Percentiles rank a stretch among this genome's conserved stretches.
These are phyloP conservation scores for Eucalyptus paniculata DNA, from an alignment of 345 rosid genomes.

Conservation along the genomic window DNA sequence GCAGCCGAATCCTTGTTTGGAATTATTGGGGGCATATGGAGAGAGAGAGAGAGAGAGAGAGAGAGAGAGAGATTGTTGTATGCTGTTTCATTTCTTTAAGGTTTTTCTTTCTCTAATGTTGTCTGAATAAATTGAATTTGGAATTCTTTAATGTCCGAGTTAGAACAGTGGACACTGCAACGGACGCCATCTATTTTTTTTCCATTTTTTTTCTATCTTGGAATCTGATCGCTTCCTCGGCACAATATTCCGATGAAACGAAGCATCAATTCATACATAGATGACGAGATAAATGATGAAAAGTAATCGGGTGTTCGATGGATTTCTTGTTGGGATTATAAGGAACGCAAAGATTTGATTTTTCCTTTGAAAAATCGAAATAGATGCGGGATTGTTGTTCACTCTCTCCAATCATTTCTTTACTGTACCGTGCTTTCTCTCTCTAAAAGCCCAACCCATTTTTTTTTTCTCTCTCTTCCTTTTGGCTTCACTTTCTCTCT, in stretches of 20 bases:
- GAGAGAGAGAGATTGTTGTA: not conserved
- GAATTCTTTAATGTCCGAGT: not conserved
- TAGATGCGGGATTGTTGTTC: not conserved
- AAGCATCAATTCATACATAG: not conserved
- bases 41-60: not conserved
- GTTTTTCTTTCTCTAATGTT: not conserved
- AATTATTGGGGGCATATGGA: not conserved
- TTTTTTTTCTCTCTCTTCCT: not conserved
- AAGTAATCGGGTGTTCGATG: not conserved
- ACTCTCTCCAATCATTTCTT: conserved; percentile 1
- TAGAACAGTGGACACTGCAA: not conserved
- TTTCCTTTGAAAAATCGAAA: not conserved
- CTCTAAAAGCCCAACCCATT: not conserved
- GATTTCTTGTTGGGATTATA: not conserved
- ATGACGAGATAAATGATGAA: not conserved
- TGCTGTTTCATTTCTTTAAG: not conserved
- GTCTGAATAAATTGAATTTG: not conserved
- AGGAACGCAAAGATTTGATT: not conserved
- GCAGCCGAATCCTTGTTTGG: not conserved
- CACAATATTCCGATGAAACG: not conserved
- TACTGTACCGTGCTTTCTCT: not conserved
- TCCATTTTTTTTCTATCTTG: not conserved
- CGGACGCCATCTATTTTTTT: not conserved
- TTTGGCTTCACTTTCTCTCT: not conserved
- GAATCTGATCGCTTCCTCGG: not conserved